A percentile compares a stretch with the other conserved stretches of the same genome.
These are phyloP conservation scores for Paecilomyces dactylethromorphus DNA, from an alignment of 2,329 filamentous ascomycete genomes.

Conservation along the genomic window DNA sequence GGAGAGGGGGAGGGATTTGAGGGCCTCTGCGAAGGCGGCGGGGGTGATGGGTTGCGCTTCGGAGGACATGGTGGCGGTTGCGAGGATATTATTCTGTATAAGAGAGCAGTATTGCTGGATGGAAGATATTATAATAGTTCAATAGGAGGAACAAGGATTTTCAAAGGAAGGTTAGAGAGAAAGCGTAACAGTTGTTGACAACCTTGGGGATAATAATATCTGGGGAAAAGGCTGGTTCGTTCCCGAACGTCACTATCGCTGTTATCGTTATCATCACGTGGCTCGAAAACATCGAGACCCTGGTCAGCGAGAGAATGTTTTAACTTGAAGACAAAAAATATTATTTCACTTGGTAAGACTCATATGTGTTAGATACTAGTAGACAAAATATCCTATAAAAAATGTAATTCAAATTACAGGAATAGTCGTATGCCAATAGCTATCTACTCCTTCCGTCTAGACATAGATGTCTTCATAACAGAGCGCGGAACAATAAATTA, in stretches of 20 bases:
- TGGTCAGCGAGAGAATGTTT: not conserved
- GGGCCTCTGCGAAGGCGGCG: constrained; percentile 48
- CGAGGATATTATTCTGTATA: not conserved
- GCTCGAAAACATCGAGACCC: too few relatives aligned
- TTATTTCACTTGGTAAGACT: not conserved
- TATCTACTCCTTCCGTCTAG: not conserved
- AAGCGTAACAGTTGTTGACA: not conserved
- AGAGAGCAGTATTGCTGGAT: not conserved
- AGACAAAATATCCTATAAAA: not conserved
- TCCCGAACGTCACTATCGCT: not conserved
- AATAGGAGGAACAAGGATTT: not conserved
- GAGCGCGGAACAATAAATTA: too few relatives aligned
- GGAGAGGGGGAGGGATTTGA: constrained; percentile 52
- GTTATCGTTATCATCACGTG: constrained; percentile 14
- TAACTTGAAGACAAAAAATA: not conserved
- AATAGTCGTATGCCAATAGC: not conserved
- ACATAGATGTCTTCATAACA: too few relatives aligned
- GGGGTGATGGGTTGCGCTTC: constrained; percentile 43
- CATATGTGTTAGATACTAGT: not conserved
- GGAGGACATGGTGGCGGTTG: constrained; percentile 39
- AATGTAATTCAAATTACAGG: not conserved
- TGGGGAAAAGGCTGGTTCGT: not conserved
- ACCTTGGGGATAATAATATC: not conserved
- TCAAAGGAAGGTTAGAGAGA: not conserved
- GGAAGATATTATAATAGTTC: not conserved